These are phyloP conservation scores for Viola odorata DNA, from an alignment of 345 rosid species.

Conservation along the genomic window DNA sequence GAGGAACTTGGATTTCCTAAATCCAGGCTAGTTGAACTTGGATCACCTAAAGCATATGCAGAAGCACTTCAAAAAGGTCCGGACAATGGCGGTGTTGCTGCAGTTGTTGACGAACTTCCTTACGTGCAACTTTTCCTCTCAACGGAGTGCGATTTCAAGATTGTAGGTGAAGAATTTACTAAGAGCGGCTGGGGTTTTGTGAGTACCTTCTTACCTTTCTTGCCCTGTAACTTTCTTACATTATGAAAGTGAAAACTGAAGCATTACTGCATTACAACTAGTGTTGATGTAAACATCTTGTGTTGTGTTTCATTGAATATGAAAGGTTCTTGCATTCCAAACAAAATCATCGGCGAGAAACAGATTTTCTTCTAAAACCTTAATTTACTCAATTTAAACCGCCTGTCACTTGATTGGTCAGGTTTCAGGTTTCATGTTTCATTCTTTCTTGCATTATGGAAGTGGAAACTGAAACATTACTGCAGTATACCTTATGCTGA, in stretches of 20 bases:
- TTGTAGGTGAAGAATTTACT: slow-evolving; percentile 20
- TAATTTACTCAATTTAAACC: neutral
- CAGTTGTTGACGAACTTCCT: slow-evolving; percentile 17
- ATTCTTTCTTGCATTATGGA: no score
- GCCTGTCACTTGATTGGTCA: no score
- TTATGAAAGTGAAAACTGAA: neutral
- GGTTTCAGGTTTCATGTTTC: no score
- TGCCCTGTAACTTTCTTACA: neutral
- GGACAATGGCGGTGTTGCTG: slow-evolving; percentile 12
- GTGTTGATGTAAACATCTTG: no score
- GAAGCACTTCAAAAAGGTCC: slow-evolving; percentile 11
- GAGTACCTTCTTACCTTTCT: neutral
- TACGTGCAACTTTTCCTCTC: slow-evolving; percentile 19
- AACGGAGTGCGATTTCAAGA: slow-evolving; percentile 3
- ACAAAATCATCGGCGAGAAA: neutral
- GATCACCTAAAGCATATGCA: slow-evolving; percentile 6
- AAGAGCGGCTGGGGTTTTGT: slow-evolving; percentile 19
- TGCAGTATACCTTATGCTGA: no score
- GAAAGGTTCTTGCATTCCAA: no score
- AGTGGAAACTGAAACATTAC: no score
- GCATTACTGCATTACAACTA: no score
- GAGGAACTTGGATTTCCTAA: slow-evolving; percentile 4
- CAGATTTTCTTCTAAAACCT: neutral
- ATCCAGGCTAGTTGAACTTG: slow-evolving; percentile 14
- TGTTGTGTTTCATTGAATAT: no score